Evolutionary conservation across 768 basidiomycete genomes (phyloP), one percentile per base, ranked within the genome.

Genomic region (Xerocomellus chrysenteron): DNA sequence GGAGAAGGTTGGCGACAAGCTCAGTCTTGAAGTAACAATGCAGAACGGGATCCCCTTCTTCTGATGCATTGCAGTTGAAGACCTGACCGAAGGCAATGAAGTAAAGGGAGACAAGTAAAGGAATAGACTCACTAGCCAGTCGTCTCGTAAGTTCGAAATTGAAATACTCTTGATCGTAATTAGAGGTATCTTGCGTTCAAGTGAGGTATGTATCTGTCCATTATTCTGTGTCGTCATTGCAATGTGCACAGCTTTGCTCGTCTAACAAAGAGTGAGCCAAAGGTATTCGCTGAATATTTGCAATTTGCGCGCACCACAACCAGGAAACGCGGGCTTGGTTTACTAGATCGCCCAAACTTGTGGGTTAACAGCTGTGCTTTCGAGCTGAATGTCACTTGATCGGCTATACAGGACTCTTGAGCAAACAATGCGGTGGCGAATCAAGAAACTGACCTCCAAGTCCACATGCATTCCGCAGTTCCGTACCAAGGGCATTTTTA

Each of bases 1-100:
- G 87, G 54, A 95, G 75, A 35, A 99, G 81, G 64, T 88, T 86
- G 17, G 92, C 83, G 16, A 86, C 80, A 50, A 99, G 79, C 68
- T 99, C 97, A 0, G 97, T 98, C 82, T 99, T 99, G 83, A 98
- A 95, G 60, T 86, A 80, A 63, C 91, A 94, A 59, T 84, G 88
- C 67, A 99, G 80, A 55, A 98, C 78, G 0, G 96, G 94, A 68
- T 99, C 97, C 32, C 95, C 96, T 69, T 98, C 96, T 71, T 98
- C 95, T 17, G 87, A 85, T 10, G 81, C 77, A 53, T 80, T 84
- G 44, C 83, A 82, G 66, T 95, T 95, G 67, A 98, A 73, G 1
- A 81, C 83, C 94, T 94, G 60, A 19, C 33, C 28, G 24, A 57
- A 44, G 28, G n/a, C 5, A n/a, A 13, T 68, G 36, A 67, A 43